Base-by-base conservation (phyloP, 768 basidiomycete genomes). In the Sarcodon sp. region DNA sequence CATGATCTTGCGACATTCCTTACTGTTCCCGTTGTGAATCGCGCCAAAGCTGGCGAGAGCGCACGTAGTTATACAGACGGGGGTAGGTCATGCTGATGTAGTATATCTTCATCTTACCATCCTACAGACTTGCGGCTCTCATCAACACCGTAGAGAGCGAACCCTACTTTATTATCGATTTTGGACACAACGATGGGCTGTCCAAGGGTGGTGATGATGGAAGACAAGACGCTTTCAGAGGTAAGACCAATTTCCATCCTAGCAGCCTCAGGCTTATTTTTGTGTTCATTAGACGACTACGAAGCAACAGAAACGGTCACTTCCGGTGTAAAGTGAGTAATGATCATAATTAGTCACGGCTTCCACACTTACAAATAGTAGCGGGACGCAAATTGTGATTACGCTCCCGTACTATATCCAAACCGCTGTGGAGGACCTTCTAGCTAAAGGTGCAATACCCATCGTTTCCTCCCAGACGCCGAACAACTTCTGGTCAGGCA, bases 401-500 rank as follows among this genome's bases (percentile, higher is more conserved):
- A 71, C 68, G 3, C 74, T 69, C 63, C 65, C 65, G 27, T 72
- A 54, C 55, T 74, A 73, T 51, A 64, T 72, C 38, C 62, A 69
- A 53, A 68, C 71, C 49, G 71, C 70, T 0, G 63, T 69, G 45
- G 66, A 60, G 34, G 52, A 66, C 7, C 54, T 73, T 43, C 61
- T 67, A 53, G 53, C 69, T 0, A 73, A 74, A 55, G 73, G 73
- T 13, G 71, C 66, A 33, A 70, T 65, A 31, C 65, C 68, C 32
- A 72, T 76, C 47, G 59, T 75, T 8, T 69, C 70, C 10, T 68
- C 71, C 3, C 70, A 70, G 50, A 75, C 74, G 3, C 73, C 74
- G 6, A 59, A 65, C 51, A 70, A 75, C 54, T 62, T 62, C 33
- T 76, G 69, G 70, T 47, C 58, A 1, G 64, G 64, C 41, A 59